These are phyloP conservation scores for Andrographis paniculata DNA, from an alignment of 305 asterid species.

Conservation along the genomic window DNA sequence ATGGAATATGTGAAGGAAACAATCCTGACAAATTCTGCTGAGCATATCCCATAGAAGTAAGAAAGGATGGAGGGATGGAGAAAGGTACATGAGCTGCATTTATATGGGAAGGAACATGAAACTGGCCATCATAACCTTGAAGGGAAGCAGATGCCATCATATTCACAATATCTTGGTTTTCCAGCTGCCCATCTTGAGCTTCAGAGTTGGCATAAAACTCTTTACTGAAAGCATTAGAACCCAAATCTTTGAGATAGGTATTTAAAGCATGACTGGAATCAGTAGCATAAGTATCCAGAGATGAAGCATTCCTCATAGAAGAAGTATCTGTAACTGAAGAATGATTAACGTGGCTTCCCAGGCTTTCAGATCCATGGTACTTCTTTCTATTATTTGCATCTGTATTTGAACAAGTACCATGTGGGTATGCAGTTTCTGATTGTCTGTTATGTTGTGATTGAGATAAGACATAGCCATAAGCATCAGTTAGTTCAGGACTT, in stretches of 20 bases:
- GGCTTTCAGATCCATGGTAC: constrained; percentile 45
- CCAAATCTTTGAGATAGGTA: constrained; percentile 40
- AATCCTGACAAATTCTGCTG: constrained; percentile 69
- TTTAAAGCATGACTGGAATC: constrained; percentile 43
- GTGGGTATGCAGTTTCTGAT: constrained; percentile 45
- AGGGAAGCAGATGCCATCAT: constrained; percentile 89
- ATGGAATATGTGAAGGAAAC: constrained; percentile 58
- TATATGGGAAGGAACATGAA: constrained; percentile 58
- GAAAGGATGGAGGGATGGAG: constrained; percentile 71
- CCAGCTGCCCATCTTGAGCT: constrained; percentile 48
- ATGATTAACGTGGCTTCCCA: constrained; percentile 36
- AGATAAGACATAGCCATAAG: constrained; percentile 41
- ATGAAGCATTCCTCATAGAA: constrained; percentile 34
- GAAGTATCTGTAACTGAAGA: constrained; percentile 40
- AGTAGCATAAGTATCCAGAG: constrained; percentile 35
- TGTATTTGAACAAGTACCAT: constrained; percentile 29
- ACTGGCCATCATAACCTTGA: constrained; percentile 66
- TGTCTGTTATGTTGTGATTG: constrained; percentile 31
- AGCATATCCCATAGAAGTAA: constrained; percentile 72
- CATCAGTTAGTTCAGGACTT: constrained; percentile 91
- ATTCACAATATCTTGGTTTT: constrained; percentile 85
- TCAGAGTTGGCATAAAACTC: constrained; percentile 51
- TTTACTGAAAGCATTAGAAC: constrained; percentile 43
- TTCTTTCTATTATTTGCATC: constrained; percentile 42
- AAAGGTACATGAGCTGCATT: constrained; percentile 61